phyloP scores from a whole-genome alignment of 1,139 yeast genomes.

The Suhomyces kunorum region DNA sequence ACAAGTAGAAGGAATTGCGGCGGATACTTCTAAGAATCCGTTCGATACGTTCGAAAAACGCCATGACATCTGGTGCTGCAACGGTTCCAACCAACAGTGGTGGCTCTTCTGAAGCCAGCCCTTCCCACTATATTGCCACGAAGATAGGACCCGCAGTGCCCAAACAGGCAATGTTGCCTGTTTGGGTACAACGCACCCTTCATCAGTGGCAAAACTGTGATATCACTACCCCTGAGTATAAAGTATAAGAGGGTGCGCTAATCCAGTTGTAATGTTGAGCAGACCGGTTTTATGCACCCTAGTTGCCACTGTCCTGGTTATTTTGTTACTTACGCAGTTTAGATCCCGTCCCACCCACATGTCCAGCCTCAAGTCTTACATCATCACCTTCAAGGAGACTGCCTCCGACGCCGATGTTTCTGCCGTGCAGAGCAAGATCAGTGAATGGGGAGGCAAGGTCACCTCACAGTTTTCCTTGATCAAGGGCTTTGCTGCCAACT shows the following conservation, averaged over 20 bases:
- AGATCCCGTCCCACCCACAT: conserved; percentile 11
- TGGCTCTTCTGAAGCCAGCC: too few species aligned
- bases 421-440: conserved; percentile 33
- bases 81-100: too few species aligned
- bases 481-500: conserved; percentile 61
- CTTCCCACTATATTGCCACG: not conserved
- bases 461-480: conserved; percentile 65
- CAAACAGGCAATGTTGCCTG: conserved; percentile 3
- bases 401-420: conserved; percentile 33
- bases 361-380: conserved; percentile 33
- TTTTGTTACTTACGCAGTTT: conserved; percentile 5
- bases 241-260: conserved; percentile 1
- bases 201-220: conserved; percentile 9
- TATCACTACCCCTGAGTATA: conserved; percentile 1
- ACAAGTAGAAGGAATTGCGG: conserved; percentile 40
- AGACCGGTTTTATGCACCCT: conserved; percentile 4
- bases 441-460: conserved; percentile 61
- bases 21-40: conserved; percentile 29
- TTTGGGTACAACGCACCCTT: conserved; percentile 4
- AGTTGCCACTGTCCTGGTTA: conserved; percentile 6
- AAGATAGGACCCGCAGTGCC: not conserved
- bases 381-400: conserved; percentile 41
- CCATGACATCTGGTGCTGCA: too few species aligned
- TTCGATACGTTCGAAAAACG: conserved; percentile 23
- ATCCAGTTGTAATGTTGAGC: conserved; percentile 1